Conservation (phyloP, 2,329 filamentous ascomycete species). For the Xylariales sp. region DNA sequence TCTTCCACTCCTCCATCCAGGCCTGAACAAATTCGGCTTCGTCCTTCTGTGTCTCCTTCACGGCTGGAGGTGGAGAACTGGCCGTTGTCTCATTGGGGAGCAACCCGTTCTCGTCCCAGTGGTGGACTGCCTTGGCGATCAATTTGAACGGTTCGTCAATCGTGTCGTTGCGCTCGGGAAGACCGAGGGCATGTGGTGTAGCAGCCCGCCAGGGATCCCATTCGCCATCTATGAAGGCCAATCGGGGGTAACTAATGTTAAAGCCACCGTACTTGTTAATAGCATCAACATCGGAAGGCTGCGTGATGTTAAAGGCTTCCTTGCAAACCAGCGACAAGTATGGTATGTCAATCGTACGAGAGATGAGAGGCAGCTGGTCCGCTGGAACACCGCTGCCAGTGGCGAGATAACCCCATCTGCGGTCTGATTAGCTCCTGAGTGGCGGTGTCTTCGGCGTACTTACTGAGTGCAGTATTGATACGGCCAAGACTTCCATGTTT, state of each 20-base stretch:
- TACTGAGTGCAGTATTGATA: constrained; percentile 54
- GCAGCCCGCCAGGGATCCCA: constrained; percentile 77
- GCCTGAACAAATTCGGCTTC: constrained; percentile 58
- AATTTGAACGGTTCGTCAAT: constrained; percentile 66
- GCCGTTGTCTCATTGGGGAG: constrained; percentile 56
- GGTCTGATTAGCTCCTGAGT: no score
- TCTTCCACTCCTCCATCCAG: constrained; percentile 63
- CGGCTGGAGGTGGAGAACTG: constrained; percentile 52
- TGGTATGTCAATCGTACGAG: constrained; percentile 61
- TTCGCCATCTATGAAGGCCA: constrained; percentile 74
- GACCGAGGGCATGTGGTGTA: constrained; percentile 63
- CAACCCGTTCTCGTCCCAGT: constrained; percentile 74
- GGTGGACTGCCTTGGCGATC: constrained; percentile 71
- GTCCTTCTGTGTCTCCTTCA: constrained; percentile 54
- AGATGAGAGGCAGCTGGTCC: constrained; percentile 63
- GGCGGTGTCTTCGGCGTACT: no score
- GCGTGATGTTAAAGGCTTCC: constrained; percentile 64
- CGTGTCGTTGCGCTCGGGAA: constrained; percentile 54
- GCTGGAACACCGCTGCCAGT: constrained; percentile 66
- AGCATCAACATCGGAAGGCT: constrained; percentile 54
- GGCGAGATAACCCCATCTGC: constrained; percentile 76
- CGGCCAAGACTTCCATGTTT: constrained; percentile 42
- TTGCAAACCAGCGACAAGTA: constrained; percentile 60
- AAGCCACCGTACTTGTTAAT: constrained; percentile 77
- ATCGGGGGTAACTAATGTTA: constrained; percentile 65